Conservation (phyloP, 495 filamentous ascomycete genomes). For the Penicillium chermesinum region DNA sequence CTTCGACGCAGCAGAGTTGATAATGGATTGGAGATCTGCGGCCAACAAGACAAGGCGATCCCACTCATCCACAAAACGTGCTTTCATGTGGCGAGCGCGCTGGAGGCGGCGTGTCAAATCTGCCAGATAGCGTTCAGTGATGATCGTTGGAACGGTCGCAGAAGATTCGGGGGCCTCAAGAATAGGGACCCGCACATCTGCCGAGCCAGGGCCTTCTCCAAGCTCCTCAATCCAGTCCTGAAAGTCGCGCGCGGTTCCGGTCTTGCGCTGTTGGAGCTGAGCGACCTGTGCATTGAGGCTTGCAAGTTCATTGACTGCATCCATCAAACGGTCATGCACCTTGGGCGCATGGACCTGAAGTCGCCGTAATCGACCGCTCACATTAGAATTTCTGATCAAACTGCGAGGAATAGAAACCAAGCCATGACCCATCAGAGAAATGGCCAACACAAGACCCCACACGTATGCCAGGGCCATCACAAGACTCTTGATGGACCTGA, state of each 20-base stretch:
- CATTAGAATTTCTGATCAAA: slow-evolving; percentile 69
- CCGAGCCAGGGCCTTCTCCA: slow-evolving; percentile 64
- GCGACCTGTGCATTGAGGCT: slow-evolving; percentile 73
- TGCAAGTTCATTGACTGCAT: slow-evolving; percentile 75
- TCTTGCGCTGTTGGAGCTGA: slow-evolving; percentile 74
- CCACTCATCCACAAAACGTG: slow-evolving; percentile 82
- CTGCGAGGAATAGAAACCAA: slow-evolving; percentile 83
- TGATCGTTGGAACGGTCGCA: slow-evolving; percentile 61
- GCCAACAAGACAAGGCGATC: slow-evolving; percentile 68
- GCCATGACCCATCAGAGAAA: slow-evolving; percentile 96
- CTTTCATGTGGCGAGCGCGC: slow-evolving; percentile 74
- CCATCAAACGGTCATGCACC: slow-evolving; percentile 80
- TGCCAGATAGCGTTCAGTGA: slow-evolving; percentile 90
- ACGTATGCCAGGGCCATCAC: slow-evolving; percentile 92
- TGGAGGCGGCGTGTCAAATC: slow-evolving; percentile 77
- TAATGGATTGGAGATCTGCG: slow-evolving; percentile 68
- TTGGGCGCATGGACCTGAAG: slow-evolving; percentile 75
- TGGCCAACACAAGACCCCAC: slow-evolving; percentile 85
- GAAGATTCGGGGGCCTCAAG: slow-evolving; percentile 31
- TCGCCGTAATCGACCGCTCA: slow-evolving; percentile 62
- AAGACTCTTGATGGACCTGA: slow-evolving; percentile 64
- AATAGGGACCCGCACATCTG: slow-evolving; percentile 54
- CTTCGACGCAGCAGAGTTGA: slow-evolving; percentile 78
- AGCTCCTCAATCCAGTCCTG: slow-evolving; percentile 95
- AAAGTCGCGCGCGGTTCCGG: slow-evolving; percentile 72